Evolutionary conservation across 2,329 filamentous ascomycete species (phyloP), one percentile per base, ranked within the genome.

Genomic region (Ophidiomyces ophidiicola): DNA sequence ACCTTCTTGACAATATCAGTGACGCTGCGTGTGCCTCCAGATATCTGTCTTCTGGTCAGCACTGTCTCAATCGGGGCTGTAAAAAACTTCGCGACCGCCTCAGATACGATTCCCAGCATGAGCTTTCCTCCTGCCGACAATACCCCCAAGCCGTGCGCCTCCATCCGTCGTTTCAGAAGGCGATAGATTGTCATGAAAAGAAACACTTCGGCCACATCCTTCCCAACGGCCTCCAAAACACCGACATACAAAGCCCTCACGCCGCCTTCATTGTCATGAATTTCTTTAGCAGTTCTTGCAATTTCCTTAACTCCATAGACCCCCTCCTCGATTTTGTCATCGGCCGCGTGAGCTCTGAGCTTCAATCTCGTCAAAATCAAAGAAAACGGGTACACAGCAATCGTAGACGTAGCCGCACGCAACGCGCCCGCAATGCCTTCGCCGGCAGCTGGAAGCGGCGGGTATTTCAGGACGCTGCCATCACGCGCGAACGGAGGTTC

Each of bases 51-150:
- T 32, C 83, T 67, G 1, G 83, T 84, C 3, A 92, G 82, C 18
- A 93, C 75, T 50, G 87, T 90, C 34, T 81, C 74, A 17, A 92
- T 70, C 0, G 86, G 86, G 4, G 82, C 85, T 1, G 84, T 90
- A 47, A 85, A 72, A 34, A 82, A 63, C 53, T 82, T 81, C 1
- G 82, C 75, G 47, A 80, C 74, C 0, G 81, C 80, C 5, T 85
- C 84, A 0, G 86, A 82, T 0, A 80, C 55, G 11, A 61, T 48
- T 29, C 31, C 38, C 26, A 41, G n/a, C 2, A 31, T 6, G 19
- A 31, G 11, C 15, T 30, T 29, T 11, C 17, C 34, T 11, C 19
- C 26, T n/a, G 20, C 5, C 5, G 20, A 6, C 20, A 29, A 32
- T 29, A 14, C n/a, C 8, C 6, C 14, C 4, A 30, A 28, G 3